phyloP scores from a whole-genome alignment of 2,329 filamentous ascomycete species.

The Drechslera avenae region DNA sequence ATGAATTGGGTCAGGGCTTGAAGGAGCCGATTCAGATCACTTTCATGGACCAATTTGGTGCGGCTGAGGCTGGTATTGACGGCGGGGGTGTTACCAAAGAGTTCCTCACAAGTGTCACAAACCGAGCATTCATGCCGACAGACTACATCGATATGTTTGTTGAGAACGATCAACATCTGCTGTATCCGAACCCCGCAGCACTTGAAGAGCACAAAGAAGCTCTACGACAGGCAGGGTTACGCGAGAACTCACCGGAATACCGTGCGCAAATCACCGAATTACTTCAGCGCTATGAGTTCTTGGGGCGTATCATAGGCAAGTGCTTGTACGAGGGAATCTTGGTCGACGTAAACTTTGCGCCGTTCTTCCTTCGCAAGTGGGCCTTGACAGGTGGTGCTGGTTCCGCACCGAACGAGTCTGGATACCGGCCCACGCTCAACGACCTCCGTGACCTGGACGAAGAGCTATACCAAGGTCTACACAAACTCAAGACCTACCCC shows the following conservation, averaged over 20 bases:
- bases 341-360: conserved; percentile 88
- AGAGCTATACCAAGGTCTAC: conserved; percentile 83
- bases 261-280: conserved; percentile 64
- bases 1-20: conserved; percentile 75
- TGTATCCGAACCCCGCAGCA: conserved; percentile 85
- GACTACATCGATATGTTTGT: conserved; percentile 68
- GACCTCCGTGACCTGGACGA: conserved; percentile 92
- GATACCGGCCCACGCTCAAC: conserved; percentile 91
- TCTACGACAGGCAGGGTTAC: conserved; percentile 58
- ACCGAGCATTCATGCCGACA: conserved; percentile 75
- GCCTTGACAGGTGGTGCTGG: conserved; percentile 71
- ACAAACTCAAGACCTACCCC: conserved; percentile 80
- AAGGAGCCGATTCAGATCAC: conserved; percentile 97
- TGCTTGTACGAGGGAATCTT: conserved; percentile 97
- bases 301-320: conserved; percentile 91
- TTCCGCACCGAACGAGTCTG: conserved; percentile 67
- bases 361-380: conserved; percentile 97
- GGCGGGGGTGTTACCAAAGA: conserved; percentile 97
- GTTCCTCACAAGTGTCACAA: conserved; percentile 87
- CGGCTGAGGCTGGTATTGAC: conserved; percentile 90
- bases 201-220: conserved; percentile 70
- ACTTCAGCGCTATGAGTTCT: conserved; percentile 81
- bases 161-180: conserved; percentile 81
- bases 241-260: conserved; percentile 62
- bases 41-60: conserved; percentile 89